Percentiles rank a stretch among this genome's conserved stretches.
phyloP scores from a whole-genome alignment of 176 grass and related monocot species.

The Rhynchospora pubera region DNA sequence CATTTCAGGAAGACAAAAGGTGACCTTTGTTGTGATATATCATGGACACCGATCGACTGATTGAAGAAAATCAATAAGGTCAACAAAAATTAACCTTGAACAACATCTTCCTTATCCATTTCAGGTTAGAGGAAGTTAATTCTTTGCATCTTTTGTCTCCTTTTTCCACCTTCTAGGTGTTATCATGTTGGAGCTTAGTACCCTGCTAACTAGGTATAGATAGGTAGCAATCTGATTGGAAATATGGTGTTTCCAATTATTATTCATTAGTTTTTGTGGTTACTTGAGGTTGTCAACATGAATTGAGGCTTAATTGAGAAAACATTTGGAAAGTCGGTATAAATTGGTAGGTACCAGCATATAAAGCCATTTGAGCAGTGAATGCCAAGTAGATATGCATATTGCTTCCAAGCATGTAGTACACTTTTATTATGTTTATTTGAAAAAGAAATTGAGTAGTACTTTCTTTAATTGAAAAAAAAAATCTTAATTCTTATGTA shows the following conservation, averaged over 20 bases:
- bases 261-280: background rate
- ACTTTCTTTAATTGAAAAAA: background rate
- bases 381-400: background rate
- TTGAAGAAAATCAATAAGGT: too few species aligned
- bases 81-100: too few species aligned
- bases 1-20: too few species aligned
- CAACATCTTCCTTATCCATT: too few species aligned
- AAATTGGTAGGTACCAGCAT: background rate
- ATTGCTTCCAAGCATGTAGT: background rate
- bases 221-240: background rate
- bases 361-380: background rate
- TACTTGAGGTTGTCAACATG: background rate
- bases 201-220: background rate
- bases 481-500: background rate
- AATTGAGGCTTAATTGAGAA: constrained; percentile 14
- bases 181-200: constrained; percentile 14
- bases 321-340: background rate
- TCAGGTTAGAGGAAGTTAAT: constrained; percentile 77
- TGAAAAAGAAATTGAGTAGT: background rate
- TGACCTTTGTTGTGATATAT: too few species aligned
- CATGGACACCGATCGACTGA: too few species aligned
- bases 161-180: background rate
- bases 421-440: background rate
- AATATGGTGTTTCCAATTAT: background rate
- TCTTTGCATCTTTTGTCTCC: constrained; percentile 17